Base-by-base conservation (phyloP, 805 yeast species). In the Saccharomycopsis lassenensis region DNA sequence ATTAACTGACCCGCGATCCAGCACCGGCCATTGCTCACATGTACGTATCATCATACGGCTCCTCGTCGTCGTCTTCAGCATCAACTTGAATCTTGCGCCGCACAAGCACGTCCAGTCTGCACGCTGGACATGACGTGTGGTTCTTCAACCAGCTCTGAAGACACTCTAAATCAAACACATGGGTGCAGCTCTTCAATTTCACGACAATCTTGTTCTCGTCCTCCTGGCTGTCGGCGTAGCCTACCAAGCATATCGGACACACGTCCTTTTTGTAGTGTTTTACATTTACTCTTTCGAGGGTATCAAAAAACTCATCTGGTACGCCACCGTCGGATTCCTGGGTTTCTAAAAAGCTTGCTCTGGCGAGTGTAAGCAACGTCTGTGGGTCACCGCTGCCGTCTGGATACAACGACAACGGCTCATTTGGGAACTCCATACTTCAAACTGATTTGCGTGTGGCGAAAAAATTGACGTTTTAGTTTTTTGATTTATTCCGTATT, bases 181-280 rank as follows among this genome's bases (percentile, higher is more conserved):
- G 97, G 26, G 65, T 63, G 56, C 97, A 87, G 3, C 77, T 78
- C 4, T 79, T 77, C 18, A 87, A 62, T 46, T 68, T 62, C 12
- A 85, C 95, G 8, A 87, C 74, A 32, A 87, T 59, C 2, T 95
- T 95, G 49, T 78, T 77, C 31, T 73, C 62, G 51, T 85, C 94
- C 23, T 75, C 79, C 3, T 68, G 59, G 49, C 74, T 87, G 40
- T 68, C 71, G 45, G 69, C 71, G n/a, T n/a, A n/a, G n/a, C n/a
- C n/a, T n/a, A n/a, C n/a, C 15, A 91, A 80, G 49, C 97, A 87
- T 26, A 87, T 87, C 1, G 95, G 78, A 54, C 96, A 87, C 12
- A 75, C 67, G 36, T 81, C 84, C 11, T 58, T 57, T 33, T 61
- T 49, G 11, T 66, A 44, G 7, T 61, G 59, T 39, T 57, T 61